These are phyloP conservation scores for Pseudevernia furfuracea DNA, from an alignment of 495 filamentous ascomycete genomes.

Conservation along the genomic window DNA sequence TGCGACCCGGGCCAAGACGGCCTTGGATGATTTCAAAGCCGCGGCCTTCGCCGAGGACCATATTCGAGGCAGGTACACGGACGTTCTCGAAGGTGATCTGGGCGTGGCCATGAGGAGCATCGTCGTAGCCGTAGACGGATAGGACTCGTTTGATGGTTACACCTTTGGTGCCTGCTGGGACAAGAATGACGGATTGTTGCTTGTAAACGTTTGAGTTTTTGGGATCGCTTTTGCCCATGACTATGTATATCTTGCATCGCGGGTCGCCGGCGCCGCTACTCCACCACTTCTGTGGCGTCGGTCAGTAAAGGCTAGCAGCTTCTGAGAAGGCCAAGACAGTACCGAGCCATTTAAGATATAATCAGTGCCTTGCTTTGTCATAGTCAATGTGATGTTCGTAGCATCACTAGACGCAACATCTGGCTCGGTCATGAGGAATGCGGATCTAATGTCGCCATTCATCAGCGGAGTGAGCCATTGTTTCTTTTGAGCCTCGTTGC, in stretches of 20 bases:
- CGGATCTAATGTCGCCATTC: slow-evolving; percentile 77
- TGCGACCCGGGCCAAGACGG: slow-evolving; percentile 80
- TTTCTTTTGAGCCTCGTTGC: slow-evolving; percentile 79
- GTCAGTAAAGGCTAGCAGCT: neutral
- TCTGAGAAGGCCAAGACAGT: neutral
- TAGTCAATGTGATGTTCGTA: slow-evolving; percentile 76
- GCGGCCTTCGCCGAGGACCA: slow-evolving; percentile 81
- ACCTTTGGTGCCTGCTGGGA: slow-evolving; percentile 65
- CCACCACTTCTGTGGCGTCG: slow-evolving; percentile 78
- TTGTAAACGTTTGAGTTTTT: slow-evolving; percentile 65
- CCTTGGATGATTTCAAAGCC: slow-evolving; percentile 98
- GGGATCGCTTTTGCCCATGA: slow-evolving; percentile 81
- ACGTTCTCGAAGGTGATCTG: slow-evolving; percentile 83
- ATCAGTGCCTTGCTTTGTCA: slow-evolving; percentile 69
- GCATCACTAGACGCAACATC: slow-evolving; percentile 80
- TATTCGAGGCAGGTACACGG: slow-evolving; percentile 65
- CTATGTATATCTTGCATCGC: slow-evolving; percentile 80
- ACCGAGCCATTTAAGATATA: slow-evolving; percentile 78
- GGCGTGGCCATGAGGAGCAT: slow-evolving; percentile 88
- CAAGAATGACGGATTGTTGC: slow-evolving; percentile 85
- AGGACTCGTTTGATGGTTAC: slow-evolving; percentile 81
- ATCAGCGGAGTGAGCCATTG: slow-evolving; percentile 78
- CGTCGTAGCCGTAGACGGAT: slow-evolving; percentile 86
- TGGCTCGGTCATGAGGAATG: slow-evolving; percentile 92
- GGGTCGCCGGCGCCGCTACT: slow-evolving; percentile 86